These are phyloP conservation scores for Lithocarpus polystachyus DNA, from an alignment of 306 rosid species.

Conservation along the genomic window DNA sequence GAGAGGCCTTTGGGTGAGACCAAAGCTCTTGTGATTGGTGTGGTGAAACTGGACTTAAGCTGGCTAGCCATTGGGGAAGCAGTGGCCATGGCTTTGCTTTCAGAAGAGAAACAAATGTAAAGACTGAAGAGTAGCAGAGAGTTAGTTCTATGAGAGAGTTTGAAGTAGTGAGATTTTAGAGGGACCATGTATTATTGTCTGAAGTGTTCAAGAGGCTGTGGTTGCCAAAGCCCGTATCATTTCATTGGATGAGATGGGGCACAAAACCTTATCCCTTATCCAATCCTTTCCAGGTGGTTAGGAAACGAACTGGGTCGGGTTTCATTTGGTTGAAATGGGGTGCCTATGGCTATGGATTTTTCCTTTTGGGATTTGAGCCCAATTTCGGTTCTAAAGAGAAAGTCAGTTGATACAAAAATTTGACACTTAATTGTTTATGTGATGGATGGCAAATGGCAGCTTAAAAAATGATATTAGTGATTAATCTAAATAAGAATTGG, in stretches of 20 bases:
- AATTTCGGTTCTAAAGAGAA: too few relatives aligned
- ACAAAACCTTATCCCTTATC: slow-evolving; percentile 72
- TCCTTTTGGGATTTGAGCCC: too few relatives aligned
- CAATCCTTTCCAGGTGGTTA: slow-evolving; percentile 4
- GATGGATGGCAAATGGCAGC: too few relatives aligned
- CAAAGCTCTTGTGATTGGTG: slow-evolving; percentile 47
- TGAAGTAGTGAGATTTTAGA: slow-evolving; percentile 1
- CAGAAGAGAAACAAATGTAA: slow-evolving; percentile 11
- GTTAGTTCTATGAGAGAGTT: background rate
- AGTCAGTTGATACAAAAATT: too few relatives aligned
- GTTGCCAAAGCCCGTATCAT: slow-evolving; percentile 31
- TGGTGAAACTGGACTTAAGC: slow-evolving; percentile 72
- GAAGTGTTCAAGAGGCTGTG: slow-evolving; percentile 34
- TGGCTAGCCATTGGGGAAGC: slow-evolving; percentile 90
- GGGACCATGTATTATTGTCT: slow-evolving; percentile 15
- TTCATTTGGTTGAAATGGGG: background rate
- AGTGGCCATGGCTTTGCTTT: slow-evolving; percentile 53
- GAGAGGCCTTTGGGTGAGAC: slow-evolving; percentile 70
- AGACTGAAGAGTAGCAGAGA: slow-evolving; percentile 10
- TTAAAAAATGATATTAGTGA: too few relatives aligned
- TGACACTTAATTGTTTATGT: too few relatives aligned
- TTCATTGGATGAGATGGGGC: slow-evolving; percentile 50
- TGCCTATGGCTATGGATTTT: background rate
- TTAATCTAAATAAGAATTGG: too few relatives aligned
- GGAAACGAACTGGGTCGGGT: background rate